A percentile compares a stretch with the other conserved stretches of the same genome.
phyloP scores from a whole-genome alignment of 2,329 filamentous ascomycete genomes.

The Periglandula ipomoeae region DNA sequence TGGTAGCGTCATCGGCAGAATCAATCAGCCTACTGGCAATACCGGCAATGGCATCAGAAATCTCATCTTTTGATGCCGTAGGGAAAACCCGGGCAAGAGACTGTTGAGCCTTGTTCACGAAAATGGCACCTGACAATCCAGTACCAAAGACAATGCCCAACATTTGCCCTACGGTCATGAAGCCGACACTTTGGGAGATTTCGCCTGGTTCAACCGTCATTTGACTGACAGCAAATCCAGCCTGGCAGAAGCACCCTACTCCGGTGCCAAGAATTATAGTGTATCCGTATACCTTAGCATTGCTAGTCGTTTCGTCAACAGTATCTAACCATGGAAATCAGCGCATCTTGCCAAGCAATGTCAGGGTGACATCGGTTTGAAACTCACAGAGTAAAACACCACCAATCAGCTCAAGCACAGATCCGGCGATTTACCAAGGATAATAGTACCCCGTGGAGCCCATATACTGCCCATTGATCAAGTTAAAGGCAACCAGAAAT shows the following conservation, averaged over 20 bases:
- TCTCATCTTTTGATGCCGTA: not conserved
- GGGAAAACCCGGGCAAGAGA: constrained; percentile 7
- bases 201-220: constrained; percentile 19
- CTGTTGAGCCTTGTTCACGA: constrained; percentile 19
- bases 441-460: constrained; percentile 27
- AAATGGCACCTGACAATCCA: constrained; percentile 25
- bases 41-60: constrained; percentile 6
- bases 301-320: constrained; percentile 4
- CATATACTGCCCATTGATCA: constrained; percentile 28
- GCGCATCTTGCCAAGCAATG: too few relatives aligned
- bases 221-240: constrained; percentile 26
- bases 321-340: constrained; percentile 7
- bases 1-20: too few relatives aligned
- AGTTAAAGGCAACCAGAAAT: constrained; percentile 22
- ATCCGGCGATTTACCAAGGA: constrained; percentile 28
- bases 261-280: constrained; percentile 31
- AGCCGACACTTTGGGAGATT: constrained; percentile 22
- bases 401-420: constrained; percentile 22
- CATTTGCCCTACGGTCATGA: constrained; percentile 25
- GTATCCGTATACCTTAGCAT: constrained; percentile 22
- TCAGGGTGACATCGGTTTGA: not conserved
- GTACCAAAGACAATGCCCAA: constrained; percentile 22
- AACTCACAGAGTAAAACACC: constrained; percentile 19
- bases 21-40: constrained; percentile 5
- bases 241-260: constrained; percentile 24